Evolutionary conservation across 2,329 filamentous ascomycete species (phyloP), one percentile per base, ranked within the genome.

Genomic region (Huntiella bhutanensis): DNA sequence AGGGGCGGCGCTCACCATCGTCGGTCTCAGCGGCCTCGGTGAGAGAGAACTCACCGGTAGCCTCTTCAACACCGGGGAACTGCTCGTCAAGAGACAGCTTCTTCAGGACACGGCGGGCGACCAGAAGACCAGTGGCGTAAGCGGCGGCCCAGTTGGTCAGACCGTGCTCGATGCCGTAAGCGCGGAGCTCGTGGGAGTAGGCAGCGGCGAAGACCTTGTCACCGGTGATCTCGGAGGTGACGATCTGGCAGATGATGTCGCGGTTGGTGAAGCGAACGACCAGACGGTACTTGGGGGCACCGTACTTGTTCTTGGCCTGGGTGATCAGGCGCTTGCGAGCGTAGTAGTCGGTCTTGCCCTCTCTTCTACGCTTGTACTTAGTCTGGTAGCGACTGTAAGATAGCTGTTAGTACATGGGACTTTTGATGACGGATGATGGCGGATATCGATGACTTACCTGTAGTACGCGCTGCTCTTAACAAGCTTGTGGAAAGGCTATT

Each of bases 281-380:
- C 63, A 98, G 82, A 64, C 91, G 84, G 82, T 98, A 96, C 80
- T 98, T 98, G 70, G 91, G 91, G 54, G 91, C 82, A 73, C 93
- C 93, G 82, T 96, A 98, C 82, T 98, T 98, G 85, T 98, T 98
- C 85, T 96, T 98, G 73, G 91, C 91, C 78, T 98, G 91, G 74
- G 85, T 87, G 76, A 96, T 91, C 69, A 98, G 77, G 64, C 91
- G 82, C 84, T 96, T 96, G 68, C 91, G 88, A 65, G 91, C 91
- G 69, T 95, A 96, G 85, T 98, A 98, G 68, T 98, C 91, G 73
- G 91, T 98, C 83, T 98, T 98, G 66, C 91, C 91, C 62, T 81
- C 64, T 58, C 84, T 79, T 70, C 91, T 81, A 67, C 91, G 87
- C 77, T 86, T 91, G 83, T 95, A 98, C 82, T 98, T 98, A 66